Evolutionary conservation across 2,329 filamentous ascomycete genomes (phyloP).

Genomic region (Zarea fungicola): DNA sequence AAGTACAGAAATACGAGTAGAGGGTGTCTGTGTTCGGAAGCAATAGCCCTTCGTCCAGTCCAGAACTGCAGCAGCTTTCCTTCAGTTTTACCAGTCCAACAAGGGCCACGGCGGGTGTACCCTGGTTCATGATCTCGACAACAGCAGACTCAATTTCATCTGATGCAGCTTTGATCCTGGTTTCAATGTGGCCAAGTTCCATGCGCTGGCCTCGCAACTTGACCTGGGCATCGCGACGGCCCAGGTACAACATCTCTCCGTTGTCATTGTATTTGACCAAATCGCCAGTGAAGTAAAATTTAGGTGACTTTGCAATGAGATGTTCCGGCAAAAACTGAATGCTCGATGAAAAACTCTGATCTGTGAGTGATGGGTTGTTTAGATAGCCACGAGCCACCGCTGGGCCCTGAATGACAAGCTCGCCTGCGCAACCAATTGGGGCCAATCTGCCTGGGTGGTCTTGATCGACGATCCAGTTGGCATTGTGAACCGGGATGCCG

Average conservation of each 20-base stretch:
- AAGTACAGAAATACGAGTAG: conserved; percentile 18
- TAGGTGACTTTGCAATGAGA: not conserved
- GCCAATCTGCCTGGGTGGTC: conserved; percentile 15
- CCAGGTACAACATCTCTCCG: conserved; percentile 33
- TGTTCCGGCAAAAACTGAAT: not conserved
- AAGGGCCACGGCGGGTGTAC: conserved; percentile 34
- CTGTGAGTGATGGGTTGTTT: not conserved
- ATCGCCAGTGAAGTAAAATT: conserved; percentile 11
- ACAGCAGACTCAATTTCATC: not conserved
- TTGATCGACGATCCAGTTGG: conserved; percentile 17
- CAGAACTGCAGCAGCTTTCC: not conserved
- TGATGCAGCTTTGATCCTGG: not conserved
- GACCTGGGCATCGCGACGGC: conserved; percentile 47
- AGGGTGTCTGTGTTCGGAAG: conserved; percentile 17
- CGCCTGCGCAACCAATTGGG: conserved; percentile 13
- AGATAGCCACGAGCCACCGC: conserved; percentile 15
- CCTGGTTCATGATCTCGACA: conserved; percentile 19
- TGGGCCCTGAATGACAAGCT: conserved; percentile 16
- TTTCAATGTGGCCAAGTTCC: conserved; percentile 29
- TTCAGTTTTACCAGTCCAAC: conserved; percentile 14
- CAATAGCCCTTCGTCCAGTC: not conserved
- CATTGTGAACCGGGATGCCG: not conserved
- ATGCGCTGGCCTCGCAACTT: conserved; percentile 49
- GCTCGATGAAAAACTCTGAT: not conserved
- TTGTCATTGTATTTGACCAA: conserved; percentile 22